Percentiles rank a stretch among this genome's conserved stretches.
phyloP scores from a whole-genome alignment of 1,139 yeast species.

The Suhomyces bolitotheri region DNA sequence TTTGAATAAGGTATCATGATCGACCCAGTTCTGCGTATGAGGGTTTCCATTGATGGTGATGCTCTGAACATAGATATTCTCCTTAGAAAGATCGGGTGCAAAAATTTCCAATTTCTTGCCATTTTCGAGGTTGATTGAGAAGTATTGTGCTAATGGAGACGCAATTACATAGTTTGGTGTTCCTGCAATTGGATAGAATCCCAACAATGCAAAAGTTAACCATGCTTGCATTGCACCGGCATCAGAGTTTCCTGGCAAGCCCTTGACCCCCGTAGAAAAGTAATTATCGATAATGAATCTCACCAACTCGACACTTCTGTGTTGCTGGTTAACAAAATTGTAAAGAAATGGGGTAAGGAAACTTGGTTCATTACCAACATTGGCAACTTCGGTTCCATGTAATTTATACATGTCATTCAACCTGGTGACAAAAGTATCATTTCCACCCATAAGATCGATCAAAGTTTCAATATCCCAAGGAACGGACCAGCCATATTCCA shows the following conservation, averaged over 20 bases:
- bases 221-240: constrained; percentile 45
- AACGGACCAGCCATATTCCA: constrained; percentile 37
- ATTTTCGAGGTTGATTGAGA: constrained; percentile 26
- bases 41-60: constrained; percentile 31
- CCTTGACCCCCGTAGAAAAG: constrained; percentile 26
- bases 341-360: constrained; percentile 34
- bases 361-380: constrained; percentile 39
- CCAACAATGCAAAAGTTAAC: constrained; percentile 36
- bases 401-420: constrained; percentile 39
- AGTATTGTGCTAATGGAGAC: constrained; percentile 32
- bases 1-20: constrained; percentile 32
- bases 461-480: constrained; percentile 36
- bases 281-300: constrained; percentile 30
- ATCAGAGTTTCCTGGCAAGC: constrained; percentile 42
- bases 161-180: constrained; percentile 37
- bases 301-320: constrained; percentile 33
- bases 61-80: constrained; percentile 27
- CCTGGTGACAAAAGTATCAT: constrained; percentile 27
- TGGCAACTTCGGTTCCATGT: constrained; percentile 28
- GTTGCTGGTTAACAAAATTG: constrained; percentile 30
- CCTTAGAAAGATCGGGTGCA: constrained; percentile 26
- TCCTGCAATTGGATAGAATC: constrained; percentile 40
- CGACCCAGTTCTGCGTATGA: constrained; percentile 33
- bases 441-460: constrained; percentile 27
- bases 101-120: constrained; percentile 27